Evolutionary conservation across 768 basidiomycete genomes (phyloP), one percentile per base, ranked within the genome.

Genomic region (Trametes villosa): DNA sequence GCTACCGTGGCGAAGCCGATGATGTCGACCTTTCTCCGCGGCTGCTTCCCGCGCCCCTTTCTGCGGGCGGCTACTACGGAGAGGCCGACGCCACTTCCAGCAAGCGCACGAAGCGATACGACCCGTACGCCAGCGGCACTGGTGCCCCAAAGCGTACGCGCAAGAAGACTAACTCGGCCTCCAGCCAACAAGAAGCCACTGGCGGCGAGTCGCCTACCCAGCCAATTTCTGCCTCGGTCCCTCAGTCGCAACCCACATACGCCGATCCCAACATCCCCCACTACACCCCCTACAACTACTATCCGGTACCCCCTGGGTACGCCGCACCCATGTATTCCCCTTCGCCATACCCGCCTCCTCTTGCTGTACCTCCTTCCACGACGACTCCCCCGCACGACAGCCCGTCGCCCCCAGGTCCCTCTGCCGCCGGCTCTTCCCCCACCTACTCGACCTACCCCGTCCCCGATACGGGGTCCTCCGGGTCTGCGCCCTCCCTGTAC

Each of bases 1-100:
- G 89, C 33, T 97, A 96, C 72, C 83, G 89, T 44, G 91, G 91
- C 45, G 91, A 92, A 68, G 88, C 90, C 26, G 91, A 92, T 71
- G 91, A 92, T 30, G 64, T 71, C 18, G 75, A 76, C 36, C 66
- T 68, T 6, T 75, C 75, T 0, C 74, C 75, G 1, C 68, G 65
- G 13, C 64, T 74, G 7, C 55, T 73, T 22, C 62, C 71, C 20
- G 55, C 71, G 4, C 67, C 72, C 9, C 62, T 72, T 26, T 61
- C 68, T 12, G 34, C 55, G 15, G 64, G 56, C 47, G 63, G 50
- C 15, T 56, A 63, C 26, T 72, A 71, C 45, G 51, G 68, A 52
- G 67, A 66, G 6, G 45, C 61, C 9, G 59, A 62, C 1, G 22
- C 67, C 30, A 52, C 68, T 17, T 59, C 66, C 4, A 53, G 62